Percentiles rank a stretch among this genome's conserved stretches.
phyloP scores from a whole-genome alignment of 164 flowering plant genomes.

The Sedum album region DNA sequence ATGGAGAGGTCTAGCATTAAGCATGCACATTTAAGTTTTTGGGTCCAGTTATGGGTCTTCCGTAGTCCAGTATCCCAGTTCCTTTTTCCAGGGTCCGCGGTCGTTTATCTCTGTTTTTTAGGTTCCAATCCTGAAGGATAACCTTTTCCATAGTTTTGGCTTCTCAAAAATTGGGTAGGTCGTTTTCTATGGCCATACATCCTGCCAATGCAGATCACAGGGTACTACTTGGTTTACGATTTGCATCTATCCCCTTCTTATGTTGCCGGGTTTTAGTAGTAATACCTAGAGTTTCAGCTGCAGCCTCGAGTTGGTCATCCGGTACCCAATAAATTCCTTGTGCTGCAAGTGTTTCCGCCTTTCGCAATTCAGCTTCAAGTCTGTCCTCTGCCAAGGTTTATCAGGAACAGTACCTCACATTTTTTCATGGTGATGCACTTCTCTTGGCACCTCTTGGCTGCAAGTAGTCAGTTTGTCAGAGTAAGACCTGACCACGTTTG shows the following conservation, averaged over 20 bases:
- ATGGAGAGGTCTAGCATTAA: constrained; percentile 6
- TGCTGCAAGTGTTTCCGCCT: background rate
- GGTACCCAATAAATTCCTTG: background rate
- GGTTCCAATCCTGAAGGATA: constrained; percentile 18
- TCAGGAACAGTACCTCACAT: background rate
- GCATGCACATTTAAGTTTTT: constrained; percentile 20
- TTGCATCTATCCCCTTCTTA: constrained; percentile 6
- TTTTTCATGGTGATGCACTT: background rate
- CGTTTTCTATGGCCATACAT: constrained; percentile 29
- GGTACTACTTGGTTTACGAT: constrained; percentile 15
- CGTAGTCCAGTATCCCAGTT: constrained; percentile 23
- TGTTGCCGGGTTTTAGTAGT: constrained; percentile 8
- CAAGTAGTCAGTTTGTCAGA: background rate
- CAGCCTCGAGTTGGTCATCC: background rate
- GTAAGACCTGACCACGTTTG: background rate
- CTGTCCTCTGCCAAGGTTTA: background rate
- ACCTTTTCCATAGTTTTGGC: constrained; percentile 25
- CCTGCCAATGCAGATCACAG: constrained; percentile 24
- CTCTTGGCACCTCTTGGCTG: background rate
- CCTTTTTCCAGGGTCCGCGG: constrained; percentile 33
- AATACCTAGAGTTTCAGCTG: constrained; percentile 22
- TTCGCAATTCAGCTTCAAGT: background rate
- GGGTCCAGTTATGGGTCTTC: constrained; percentile 13
- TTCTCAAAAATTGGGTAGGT: constrained; percentile 14
- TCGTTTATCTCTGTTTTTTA: constrained; percentile 27